Evolutionary conservation across 2,329 filamentous ascomycete genomes (phyloP), one percentile per base, ranked within the genome.

Genomic region (Neopestalotiopsis sp.): DNA sequence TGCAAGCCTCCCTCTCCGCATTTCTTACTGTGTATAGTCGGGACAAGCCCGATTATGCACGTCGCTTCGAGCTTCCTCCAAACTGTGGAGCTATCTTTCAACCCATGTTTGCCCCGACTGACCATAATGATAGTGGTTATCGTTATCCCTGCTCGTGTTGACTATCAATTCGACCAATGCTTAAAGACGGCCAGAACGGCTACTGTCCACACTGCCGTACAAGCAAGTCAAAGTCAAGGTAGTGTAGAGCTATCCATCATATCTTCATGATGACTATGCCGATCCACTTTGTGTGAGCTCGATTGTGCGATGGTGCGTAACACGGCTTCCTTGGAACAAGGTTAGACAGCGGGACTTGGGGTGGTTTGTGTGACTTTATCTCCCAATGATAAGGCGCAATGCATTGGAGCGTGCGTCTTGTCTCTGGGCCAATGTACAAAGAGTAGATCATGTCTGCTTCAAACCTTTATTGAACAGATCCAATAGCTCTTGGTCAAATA

Each of bases 11-110:
- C 20, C 56, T 58, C 6, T 3, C 6, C n/a, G n/a, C 20, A 5
- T 38, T 53, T 53, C 14, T n/a, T 53, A 53, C 45, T 53, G 45
- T 53, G 45, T 53, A 53, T 53, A 53, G 45, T 53, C 45, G 45
- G 45, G 14, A 20, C 45, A n/a, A n/a, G 3, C 45, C 34, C 34
- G 34, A 38, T 10, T 17, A 70, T 61, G 70, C 69, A 65, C 70
- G 70, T 73, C 71, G 71, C 70, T 73, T 73, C 71, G 71, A 73
- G 65, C 69, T 72, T 69, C 70, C 70, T 68, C 65, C 64, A 45
- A 28, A 42, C 53, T 70, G 68, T 57, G 67, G 38, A 63, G 32
- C 32, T 38, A 45, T 63, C 57, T 30, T 14, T 7, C 3, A 53
- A 14, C 45, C 45, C 45, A 24, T 53, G 45, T 12, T 3, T 14